phyloP scores from a whole-genome alignment of 495 filamentous ascomycete genomes.

The Daldinia vernicosa region DNA sequence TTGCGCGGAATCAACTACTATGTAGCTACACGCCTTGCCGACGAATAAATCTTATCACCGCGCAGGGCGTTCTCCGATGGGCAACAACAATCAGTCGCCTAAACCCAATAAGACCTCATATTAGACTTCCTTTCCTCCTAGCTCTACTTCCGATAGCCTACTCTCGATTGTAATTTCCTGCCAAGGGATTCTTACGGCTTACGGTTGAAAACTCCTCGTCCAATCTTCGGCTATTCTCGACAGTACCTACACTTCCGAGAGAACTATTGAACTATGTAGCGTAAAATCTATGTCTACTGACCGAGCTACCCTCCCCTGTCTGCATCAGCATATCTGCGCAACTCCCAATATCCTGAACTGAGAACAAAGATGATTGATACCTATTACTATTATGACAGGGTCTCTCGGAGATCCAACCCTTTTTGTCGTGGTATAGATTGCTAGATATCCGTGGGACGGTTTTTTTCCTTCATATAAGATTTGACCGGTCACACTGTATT shows the following conservation, averaged over 20 bases:
- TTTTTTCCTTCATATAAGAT: neutral
- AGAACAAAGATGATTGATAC: neutral
- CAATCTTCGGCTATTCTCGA: neutral
- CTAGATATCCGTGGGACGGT: neutral
- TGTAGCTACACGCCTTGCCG: slow-evolving; percentile 22
- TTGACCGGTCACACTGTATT: neutral
- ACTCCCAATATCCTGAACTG: neutral
- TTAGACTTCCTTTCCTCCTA: neutral
- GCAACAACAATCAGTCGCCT: slow-evolving; percentile 14
- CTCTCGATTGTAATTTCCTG: neutral
- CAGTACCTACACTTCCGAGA: neutral
- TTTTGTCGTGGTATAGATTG: neutral
- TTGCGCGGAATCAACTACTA: slow-evolving; percentile 9
- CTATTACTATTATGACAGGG: neutral
- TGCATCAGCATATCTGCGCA: slow-evolving; percentile 7
- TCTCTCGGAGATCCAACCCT: neutral
- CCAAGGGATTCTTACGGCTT: neutral
- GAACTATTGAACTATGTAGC: neutral
- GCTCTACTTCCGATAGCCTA: neutral
- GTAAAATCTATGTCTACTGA: neutral
- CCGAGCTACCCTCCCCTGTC: neutral
- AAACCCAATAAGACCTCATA: slow-evolving; percentile 13
- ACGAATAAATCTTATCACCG: slow-evolving; percentile 12
- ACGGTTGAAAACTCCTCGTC: neutral
- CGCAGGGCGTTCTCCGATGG: slow-evolving; percentile 7